Evolutionary conservation across 768 basidiomycete genomes (phyloP), one percentile per base, ranked within the genome.

Genomic region (Multifurca ochricompacta): DNA sequence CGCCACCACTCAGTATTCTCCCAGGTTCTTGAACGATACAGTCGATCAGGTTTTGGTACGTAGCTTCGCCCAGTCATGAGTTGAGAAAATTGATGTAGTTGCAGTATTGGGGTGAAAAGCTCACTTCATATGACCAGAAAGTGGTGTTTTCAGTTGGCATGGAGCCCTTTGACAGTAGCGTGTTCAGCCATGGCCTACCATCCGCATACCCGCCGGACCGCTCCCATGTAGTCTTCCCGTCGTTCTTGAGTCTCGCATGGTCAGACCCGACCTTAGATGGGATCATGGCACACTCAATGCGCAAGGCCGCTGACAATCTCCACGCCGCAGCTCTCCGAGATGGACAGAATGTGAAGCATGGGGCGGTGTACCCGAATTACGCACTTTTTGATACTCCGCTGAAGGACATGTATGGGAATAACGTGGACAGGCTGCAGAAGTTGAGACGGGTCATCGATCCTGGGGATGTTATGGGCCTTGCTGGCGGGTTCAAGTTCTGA

Each of bases 131-230:
- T 11, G 68, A 71, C 47, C 68, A 74, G 47, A 74, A 70, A 0
- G 56, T 43, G 1, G 28, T 67, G 34, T 48, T 69, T 31, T 64
- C 67, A 32, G 77, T 77, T 61, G 72, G 66, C 37, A 67, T 76
- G 30, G 77, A 81, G 48, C 75, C 77, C 0, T 71, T 79, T 68
- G 65, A 76, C 3, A 66, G 74, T 0, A 58, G 56, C 34, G 51
- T 72, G 39, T 71, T 72, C 54, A 64, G 66, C 8, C 71, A 73
- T 23, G 62, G 55, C n/a, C 21, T 53, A 5, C 54, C 65, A 0
- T 71, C 74, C 19, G 79, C 79, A 3, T 80, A 71, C 64, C 78
- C 77, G 0, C 71, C 72, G 7, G 10, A 27, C 13, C 42, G 42
- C 6, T 43, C 42, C 25, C 42, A 13, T 7, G 25, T 27, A 7